Conservation (phyloP, 2,329 filamentous ascomycete species). For the Fonsecaea multimorphosa region DNA sequence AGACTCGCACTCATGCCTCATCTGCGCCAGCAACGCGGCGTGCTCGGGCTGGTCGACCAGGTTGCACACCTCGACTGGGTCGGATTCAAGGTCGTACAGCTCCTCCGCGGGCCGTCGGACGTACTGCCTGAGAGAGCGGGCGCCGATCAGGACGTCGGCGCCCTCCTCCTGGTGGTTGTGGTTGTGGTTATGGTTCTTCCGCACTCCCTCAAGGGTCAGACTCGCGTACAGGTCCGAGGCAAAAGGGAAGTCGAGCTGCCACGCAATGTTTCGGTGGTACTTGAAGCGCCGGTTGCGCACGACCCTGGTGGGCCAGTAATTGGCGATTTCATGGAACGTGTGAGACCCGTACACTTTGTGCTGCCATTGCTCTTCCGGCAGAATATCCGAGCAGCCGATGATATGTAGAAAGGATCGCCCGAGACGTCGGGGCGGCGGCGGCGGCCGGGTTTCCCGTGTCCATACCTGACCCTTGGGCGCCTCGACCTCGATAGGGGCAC, state of each 20-base stretch:
- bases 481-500: too few species aligned
- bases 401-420: slow-evolving; percentile 52
- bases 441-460: slow-evolving; percentile 21
- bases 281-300: slow-evolving; percentile 54
- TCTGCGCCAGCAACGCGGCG: too few species aligned
- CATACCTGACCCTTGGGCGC: background rate
- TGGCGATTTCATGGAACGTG: slow-evolving; percentile 59
- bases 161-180: background rate
- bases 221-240: slow-evolving; percentile 55
- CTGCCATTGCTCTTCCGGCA: slow-evolving; percentile 37
- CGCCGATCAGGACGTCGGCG: slow-evolving; percentile 48
- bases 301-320: slow-evolving; percentile 59
- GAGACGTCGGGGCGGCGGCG: slow-evolving; percentile 30
- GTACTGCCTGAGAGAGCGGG: slow-evolving; percentile 51
- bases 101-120: slow-evolving; percentile 55
- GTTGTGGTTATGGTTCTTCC: slow-evolving; percentile 43
- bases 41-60: slow-evolving; percentile 41
- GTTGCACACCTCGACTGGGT: slow-evolving; percentile 56
- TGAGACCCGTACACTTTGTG: slow-evolving; percentile 58
- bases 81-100: slow-evolving; percentile 54
- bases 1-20: slow-evolving; percentile 34
- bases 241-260: slow-evolving; percentile 59
- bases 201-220: slow-evolving; percentile 54
- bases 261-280: slow-evolving; percentile 59
- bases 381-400: slow-evolving; percentile 32